Evolutionary conservation across 2,329 filamentous ascomycete species (phyloP).

Genomic region (Verticillium albo-atrum): DNA sequence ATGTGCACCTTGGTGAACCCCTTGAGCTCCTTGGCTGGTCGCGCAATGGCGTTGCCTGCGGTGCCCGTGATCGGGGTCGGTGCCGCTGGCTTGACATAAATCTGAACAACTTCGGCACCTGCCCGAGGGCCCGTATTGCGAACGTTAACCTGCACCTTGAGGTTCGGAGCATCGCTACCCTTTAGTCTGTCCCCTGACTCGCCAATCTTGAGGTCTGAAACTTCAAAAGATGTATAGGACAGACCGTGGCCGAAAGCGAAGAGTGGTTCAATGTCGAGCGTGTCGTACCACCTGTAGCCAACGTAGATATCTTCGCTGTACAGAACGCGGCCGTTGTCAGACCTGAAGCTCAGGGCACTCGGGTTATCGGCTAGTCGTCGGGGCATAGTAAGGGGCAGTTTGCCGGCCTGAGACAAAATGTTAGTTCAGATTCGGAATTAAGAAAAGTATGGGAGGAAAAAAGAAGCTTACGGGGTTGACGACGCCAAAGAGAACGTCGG

Average conservation of each 20-base stretch:
- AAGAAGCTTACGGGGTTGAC: slow-evolving; percentile 1
- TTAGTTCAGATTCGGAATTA: slow-evolving; percentile 7
- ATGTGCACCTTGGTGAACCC: slow-evolving; percentile 58
- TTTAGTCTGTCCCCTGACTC: slow-evolving; percentile 24
- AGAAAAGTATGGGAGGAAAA: neutral
- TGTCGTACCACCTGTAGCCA: slow-evolving; percentile 23
- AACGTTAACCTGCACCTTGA: slow-evolving; percentile 55
- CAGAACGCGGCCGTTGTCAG: slow-evolving; percentile 1
- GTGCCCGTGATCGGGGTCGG: slow-evolving; percentile 34
- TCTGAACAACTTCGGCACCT: slow-evolving; percentile 49
- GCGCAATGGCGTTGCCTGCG: slow-evolving; percentile 3
- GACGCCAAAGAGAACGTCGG: slow-evolving; percentile 5
- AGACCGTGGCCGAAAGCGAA: slow-evolving; percentile 34
- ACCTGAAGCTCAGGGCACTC: slow-evolving; percentile 1
- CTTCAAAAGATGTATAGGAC: slow-evolving; percentile 50
- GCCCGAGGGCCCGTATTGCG: slow-evolving; percentile 55
- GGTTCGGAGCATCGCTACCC: slow-evolving; percentile 51
- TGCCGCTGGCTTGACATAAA: slow-evolving; percentile 46
- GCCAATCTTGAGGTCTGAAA: slow-evolving; percentile 49
- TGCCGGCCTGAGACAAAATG: slow-evolving; percentile 36
- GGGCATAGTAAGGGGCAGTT: slow-evolving; percentile 7
- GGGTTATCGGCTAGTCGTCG: slow-evolving; percentile 1
- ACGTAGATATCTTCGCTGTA: slow-evolving; percentile 5
- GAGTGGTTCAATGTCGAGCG: slow-evolving; percentile 27
- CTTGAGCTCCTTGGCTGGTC: slow-evolving; percentile 54